Evolutionary conservation across 345 rosid genomes (phyloP).

Genomic region (Eutrema heterophyllum): DNA sequence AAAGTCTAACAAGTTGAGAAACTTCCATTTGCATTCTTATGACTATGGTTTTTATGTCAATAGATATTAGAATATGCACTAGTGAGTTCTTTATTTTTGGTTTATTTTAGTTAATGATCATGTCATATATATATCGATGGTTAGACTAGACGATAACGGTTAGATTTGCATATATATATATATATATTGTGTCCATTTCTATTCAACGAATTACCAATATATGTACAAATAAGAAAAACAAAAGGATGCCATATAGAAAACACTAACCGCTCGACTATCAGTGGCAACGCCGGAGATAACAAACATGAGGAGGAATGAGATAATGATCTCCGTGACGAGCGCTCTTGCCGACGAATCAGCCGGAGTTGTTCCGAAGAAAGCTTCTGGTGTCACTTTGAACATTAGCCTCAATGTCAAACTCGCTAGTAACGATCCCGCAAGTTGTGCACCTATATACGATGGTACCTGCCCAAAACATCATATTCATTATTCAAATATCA

Average conservation of each 20-base stretch:
- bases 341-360: constrained; percentile 49
- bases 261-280: constrained; percentile 14
- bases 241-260: neutral
- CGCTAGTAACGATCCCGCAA: constrained; percentile 54
- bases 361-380: constrained; percentile 58
- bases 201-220: neutral
- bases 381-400: constrained; percentile 40
- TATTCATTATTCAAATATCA: neutral
- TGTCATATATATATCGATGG: no score
- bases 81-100: neutral
- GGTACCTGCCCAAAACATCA: constrained; percentile 42
- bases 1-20: neutral
- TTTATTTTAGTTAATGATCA: no score
- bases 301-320: constrained; percentile 63
- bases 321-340: constrained; percentile 48
- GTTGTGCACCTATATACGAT: constrained; percentile 45
- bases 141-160: no score
- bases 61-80: neutral
- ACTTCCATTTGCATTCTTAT: neutral
- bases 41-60: neutral
- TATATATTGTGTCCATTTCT: neutral
- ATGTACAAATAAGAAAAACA: neutral
- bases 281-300: constrained; percentile 53
- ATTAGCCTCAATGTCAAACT: constrained; percentile 43
- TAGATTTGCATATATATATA: no score